Conservation (phyloP, 2,329 filamentous ascomycete species). For the Boeremia exigua region DNA sequence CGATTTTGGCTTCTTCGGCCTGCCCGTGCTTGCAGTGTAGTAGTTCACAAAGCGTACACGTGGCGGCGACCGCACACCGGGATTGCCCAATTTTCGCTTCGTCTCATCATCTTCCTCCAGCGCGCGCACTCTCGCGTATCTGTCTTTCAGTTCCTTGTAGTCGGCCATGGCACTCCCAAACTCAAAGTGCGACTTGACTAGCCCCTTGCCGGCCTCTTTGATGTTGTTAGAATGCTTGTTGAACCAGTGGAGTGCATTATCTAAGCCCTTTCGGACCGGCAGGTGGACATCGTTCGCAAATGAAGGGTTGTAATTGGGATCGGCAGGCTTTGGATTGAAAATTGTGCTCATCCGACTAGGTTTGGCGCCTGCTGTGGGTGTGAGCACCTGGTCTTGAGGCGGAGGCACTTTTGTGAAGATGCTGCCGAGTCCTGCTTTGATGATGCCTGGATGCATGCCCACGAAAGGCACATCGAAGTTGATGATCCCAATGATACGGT, state of each 20-base stretch:
- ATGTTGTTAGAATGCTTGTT: slow-evolving; percentile 81
- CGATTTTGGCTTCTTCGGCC: slow-evolving; percentile 54
- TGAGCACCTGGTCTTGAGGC: slow-evolving; percentile 33
- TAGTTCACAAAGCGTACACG: slow-evolving; percentile 86
- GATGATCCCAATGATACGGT: slow-evolving; percentile 79
- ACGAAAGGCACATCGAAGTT: slow-evolving; percentile 87
- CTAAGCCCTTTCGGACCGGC: slow-evolving; percentile 71
- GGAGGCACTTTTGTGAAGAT: slow-evolving; percentile 65
- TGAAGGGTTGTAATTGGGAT: slow-evolving; percentile 75
- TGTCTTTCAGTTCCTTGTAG: slow-evolving; percentile 69
- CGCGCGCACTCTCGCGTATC: slow-evolving; percentile 73
- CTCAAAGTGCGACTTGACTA: slow-evolving; percentile 81
- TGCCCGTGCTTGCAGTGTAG: slow-evolving; percentile 83
- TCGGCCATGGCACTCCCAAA: slow-evolving; percentile 84
- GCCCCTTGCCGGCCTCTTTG: slow-evolving; percentile 71
- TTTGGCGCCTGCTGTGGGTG: slow-evolving; percentile 20
- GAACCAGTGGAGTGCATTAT: slow-evolving; percentile 74
- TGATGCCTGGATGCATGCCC: slow-evolving; percentile 86
- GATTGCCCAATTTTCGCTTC: slow-evolving; percentile 39
- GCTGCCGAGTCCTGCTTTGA: slow-evolving; percentile 80
- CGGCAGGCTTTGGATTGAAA: slow-evolving; percentile 47
- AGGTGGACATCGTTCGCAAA: slow-evolving; percentile 77
- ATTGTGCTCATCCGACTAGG: slow-evolving; percentile 45
- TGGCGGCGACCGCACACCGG: slow-evolving; percentile 44
- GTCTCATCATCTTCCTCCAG: slow-evolving; percentile 72